Evolutionary conservation across 805 yeast genomes (phyloP).

Genomic region (Lipomyces anomalus): DNA sequence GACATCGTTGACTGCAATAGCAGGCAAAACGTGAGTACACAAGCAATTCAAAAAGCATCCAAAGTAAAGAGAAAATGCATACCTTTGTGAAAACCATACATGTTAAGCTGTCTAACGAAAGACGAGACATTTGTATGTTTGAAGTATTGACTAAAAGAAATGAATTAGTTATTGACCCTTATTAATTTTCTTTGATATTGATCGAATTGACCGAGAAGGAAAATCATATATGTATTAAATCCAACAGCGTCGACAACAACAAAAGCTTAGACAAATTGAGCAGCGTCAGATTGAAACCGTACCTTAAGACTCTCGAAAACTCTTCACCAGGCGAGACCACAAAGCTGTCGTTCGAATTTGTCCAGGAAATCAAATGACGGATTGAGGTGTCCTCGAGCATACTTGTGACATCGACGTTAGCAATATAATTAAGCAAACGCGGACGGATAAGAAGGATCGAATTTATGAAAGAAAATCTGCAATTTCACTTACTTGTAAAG

Average conservation of each 20-base stretch:
- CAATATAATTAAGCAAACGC: background rate
- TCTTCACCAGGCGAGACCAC: conserved; percentile 80
- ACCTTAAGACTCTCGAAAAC: conserved; percentile 63
- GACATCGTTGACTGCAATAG: conserved; percentile 32
- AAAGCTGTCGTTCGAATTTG: conserved; percentile 63
- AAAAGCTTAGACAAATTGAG: too few relatives aligned
- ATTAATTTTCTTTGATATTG: background rate
- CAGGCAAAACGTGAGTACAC: background rate
- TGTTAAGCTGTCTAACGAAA: conserved; percentile 88
- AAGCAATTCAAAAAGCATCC: conserved; percentile 34
- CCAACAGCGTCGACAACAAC: too few relatives aligned
- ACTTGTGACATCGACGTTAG: conserved; percentile 35
- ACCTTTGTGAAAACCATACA: conserved; percentile 89
- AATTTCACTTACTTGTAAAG: conserved; percentile 50
- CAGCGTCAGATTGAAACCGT: background rate
- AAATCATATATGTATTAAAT: too few relatives aligned
- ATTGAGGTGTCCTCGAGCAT: conserved; percentile 79
- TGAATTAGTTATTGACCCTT: background rate
- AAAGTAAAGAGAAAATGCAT: conserved; percentile 29
- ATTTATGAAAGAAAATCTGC: too few relatives aligned
- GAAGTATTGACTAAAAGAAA: conserved; percentile 50
- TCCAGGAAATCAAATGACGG: conserved; percentile 82
- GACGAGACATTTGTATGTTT: conserved; percentile 92
- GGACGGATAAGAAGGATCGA: too few relatives aligned
- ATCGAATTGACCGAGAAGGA: too few relatives aligned